Base-by-base conservation (phyloP, 306 rosid genomes). In the Cicer pinnatifidum region DNA sequence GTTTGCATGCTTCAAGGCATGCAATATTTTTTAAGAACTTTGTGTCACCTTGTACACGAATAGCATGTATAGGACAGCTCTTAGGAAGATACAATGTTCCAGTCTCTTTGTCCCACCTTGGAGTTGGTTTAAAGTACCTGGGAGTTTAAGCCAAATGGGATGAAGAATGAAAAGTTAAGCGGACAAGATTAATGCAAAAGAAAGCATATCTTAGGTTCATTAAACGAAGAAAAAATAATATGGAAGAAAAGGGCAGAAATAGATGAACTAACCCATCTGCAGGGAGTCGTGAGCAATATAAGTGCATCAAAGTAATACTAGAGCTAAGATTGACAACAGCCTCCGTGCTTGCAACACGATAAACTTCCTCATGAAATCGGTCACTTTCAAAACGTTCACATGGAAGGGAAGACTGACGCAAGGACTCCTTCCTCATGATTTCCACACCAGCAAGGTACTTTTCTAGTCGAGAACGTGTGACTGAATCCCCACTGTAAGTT, bases 211-310 rank as follows among this genome's bases (percentile, higher is more conserved):
- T 53, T 20, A 39, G 19, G 38, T 51, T 63, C 78, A 47, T 62
- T 72, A 37, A 65, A 80, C 61, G 47, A 3, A 73, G 56, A 50
- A 75, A 52, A 57, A 65, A 12, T 6, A 72, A 43, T 41, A 45
- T 39, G 53, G 11, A 61, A 56, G 15, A 28, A 63, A 28, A 63
- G 52, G 46, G n/a, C 35, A 76, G 43, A 8, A 82, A 44, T 66
- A 67, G 80, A 81, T 84, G 52, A 78, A 84, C 93, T 84, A 68
- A 91, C 97, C 92, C 85, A 69, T 93, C 98, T 10, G 96, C 72
- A 67, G 98, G 96, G 82, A 93, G 96, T 76, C 90, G 80, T 72
- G 98, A 89, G 79, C 97, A 93, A 71, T 91, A 93, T 44, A 93
- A 84, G 81, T 91, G 46, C 64, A 93, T 17, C 73, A 93, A 81